Percentiles rank a stretch among this genome's conserved stretches.
These are phyloP conservation scores for Aureobasidium pullulans DNA, from an alignment of 2,329 filamentous ascomycete species.

Conservation along the genomic window DNA sequence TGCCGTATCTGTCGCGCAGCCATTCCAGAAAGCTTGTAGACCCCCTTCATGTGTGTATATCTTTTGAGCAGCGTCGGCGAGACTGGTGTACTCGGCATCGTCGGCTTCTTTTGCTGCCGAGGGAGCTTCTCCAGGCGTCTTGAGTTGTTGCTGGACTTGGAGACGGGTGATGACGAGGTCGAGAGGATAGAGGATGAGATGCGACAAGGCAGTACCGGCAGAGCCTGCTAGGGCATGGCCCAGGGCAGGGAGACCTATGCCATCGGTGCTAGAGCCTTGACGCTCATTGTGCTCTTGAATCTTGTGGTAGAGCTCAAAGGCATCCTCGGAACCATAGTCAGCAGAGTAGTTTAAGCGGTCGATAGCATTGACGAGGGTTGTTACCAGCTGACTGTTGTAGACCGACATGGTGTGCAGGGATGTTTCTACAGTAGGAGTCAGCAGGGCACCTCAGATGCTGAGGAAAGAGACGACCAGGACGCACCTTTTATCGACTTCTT, in stretches of 20 bases:
- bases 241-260: constrained; percentile 59
- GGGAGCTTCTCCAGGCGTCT: constrained; percentile 28
- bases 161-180: constrained; percentile 75
- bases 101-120: constrained; percentile 27
- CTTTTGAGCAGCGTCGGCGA: constrained; percentile 61
- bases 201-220: constrained; percentile 69
- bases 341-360: constrained; percentile 17
- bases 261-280: constrained; percentile 15
- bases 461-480: not conserved
- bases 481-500: constrained; percentile 2
- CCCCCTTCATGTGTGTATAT: constrained; percentile 69
- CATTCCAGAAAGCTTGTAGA: constrained; percentile 56
- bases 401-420: constrained; percentile 12
- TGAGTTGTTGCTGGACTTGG: constrained; percentile 64
- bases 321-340: constrained; percentile 25
- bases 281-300: constrained; percentile 20
- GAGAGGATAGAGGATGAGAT: constrained; percentile 71
- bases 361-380: constrained; percentile 16
- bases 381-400: constrained; percentile 24
- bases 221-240: constrained; percentile 78
- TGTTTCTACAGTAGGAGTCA: constrained; percentile 4
- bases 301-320: constrained; percentile 24
- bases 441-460: not conserved
- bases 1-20: constrained; percentile 35
- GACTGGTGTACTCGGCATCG: constrained; percentile 51